Evolutionary conservation across 2,329 filamentous ascomycete species (phyloP).

Genomic region (Alternaria angustiovoidea): DNA sequence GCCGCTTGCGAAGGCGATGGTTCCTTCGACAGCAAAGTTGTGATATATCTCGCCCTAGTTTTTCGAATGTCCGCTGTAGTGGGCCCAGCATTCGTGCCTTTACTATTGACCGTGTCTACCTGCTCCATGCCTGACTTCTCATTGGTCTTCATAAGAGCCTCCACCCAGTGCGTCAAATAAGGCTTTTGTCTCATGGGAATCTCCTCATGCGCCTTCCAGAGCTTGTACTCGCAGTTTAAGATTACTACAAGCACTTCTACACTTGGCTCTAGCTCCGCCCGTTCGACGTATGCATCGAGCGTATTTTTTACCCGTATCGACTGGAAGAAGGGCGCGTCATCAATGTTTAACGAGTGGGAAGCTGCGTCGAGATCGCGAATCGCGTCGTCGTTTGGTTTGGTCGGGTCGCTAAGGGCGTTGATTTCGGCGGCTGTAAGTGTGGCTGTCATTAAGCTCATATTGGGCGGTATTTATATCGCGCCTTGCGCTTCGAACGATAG

Average conservation of each 20-base stretch:
- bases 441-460: constrained; percentile 39
- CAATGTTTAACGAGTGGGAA: background rate
- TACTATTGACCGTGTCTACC: background rate
- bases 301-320: constrained; percentile 42
- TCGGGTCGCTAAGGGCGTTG: constrained; percentile 31
- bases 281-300: constrained; percentile 39
- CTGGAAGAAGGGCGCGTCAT: constrained; percentile 12
- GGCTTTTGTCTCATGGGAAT: constrained; percentile 48
- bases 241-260: constrained; percentile 37
- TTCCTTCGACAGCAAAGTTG: constrained; percentile 28
- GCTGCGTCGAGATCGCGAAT: constrained; percentile 18
- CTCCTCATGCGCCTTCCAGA: constrained; percentile 42
- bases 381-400: constrained; percentile 24
- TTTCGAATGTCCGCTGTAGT: constrained; percentile 27
- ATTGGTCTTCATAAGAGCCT: constrained; percentile 38
- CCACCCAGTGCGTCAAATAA: constrained; percentile 53
- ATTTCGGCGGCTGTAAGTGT: constrained; percentile 35
- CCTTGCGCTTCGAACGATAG: constrained; percentile 24
- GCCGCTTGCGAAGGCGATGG: constrained; percentile 9
- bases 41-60: constrained; percentile 38
- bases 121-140: background rate
- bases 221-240: constrained; percentile 48
- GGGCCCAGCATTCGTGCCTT: constrained; percentile 9
- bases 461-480: constrained; percentile 27
- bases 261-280: constrained; percentile 27